Conservation (phyloP, 768 basidiomycete species). For the Boletus vermiculosoides region DNA sequence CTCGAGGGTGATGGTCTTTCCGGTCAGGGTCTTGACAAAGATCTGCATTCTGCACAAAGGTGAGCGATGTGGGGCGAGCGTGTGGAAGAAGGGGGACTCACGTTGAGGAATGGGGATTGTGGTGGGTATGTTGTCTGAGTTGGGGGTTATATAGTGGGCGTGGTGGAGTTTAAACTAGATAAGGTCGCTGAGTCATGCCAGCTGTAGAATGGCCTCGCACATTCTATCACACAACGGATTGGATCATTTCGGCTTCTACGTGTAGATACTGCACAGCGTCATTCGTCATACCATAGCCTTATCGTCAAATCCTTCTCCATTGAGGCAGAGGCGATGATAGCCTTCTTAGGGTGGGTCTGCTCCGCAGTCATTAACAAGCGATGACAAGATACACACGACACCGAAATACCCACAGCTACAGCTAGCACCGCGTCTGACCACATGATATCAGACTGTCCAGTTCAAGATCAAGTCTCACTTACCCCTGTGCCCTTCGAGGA, state of each 20-base stretch:
- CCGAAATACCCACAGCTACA: conserved; percentile 56
- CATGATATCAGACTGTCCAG: neutral
- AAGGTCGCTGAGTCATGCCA: conserved; percentile 6
- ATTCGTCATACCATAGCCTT: conserved; percentile 69
- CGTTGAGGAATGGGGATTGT: neutral
- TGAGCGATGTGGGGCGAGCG: neutral
- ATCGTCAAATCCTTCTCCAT: conserved; percentile 89
- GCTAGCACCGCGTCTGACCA: conserved; percentile 64
- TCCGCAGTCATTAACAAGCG: conserved; percentile 9
- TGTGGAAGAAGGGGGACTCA: neutral
- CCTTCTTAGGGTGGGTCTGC: conserved; percentile 73
- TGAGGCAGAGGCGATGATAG: conserved; percentile 82
- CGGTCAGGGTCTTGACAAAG: conserved; percentile 85
- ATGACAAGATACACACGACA: neutral
- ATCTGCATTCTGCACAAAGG: conserved; percentile 46
- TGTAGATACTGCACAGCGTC: neutral
- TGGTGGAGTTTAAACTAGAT: conserved; percentile 15
- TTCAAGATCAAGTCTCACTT: conserved; percentile 5
- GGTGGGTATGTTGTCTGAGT: conserved; percentile 4
- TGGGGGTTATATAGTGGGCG: conserved; percentile 14
- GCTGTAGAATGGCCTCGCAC: conserved; percentile 6
- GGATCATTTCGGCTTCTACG: too few relatives aligned
- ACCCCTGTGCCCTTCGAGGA: conserved; percentile 83
- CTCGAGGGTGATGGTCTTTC: conserved; percentile 67
- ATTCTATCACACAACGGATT: conserved; percentile 2